A percentile compares a stretch with the other conserved stretches of the same genome.
Evolutionary conservation across 768 basidiomycete genomes (phyloP).

Genomic region (Candolleomyces aberdarensis): DNA sequence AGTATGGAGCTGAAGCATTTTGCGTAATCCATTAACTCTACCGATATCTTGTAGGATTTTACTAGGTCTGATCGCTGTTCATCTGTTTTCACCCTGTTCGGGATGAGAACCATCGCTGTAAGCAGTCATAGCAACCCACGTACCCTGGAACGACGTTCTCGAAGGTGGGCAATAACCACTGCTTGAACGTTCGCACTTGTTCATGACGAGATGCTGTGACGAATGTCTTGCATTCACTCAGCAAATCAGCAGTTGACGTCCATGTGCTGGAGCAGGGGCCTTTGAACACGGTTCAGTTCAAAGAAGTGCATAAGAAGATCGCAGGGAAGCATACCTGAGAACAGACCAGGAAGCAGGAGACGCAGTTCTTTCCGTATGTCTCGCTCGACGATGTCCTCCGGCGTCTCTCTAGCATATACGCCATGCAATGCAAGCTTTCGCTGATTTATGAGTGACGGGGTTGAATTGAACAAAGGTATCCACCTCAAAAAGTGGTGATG

Average conservation of each 20-base stretch:
- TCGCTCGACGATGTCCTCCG: slow-evolving; percentile 67
- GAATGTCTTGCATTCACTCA: slow-evolving; percentile 42
- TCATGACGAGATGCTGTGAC: slow-evolving; percentile 65
- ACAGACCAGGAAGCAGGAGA: slow-evolving; percentile 59
- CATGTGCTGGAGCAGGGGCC: slow-evolving; percentile 12
- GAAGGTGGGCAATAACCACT: slow-evolving; percentile 75
- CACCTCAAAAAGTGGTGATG: slow-evolving; percentile 69
- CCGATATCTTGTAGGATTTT: slow-evolving; percentile 52
- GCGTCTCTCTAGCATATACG: slow-evolving; percentile 61
- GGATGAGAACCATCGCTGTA: neutral
- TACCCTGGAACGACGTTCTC: slow-evolving; percentile 53
- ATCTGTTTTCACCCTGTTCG: slow-evolving; percentile 19
- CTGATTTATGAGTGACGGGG: slow-evolving; percentile 60
- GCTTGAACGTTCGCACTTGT: slow-evolving; percentile 64
- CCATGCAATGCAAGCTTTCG: slow-evolving; percentile 71
- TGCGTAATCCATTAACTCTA: slow-evolving; percentile 57
- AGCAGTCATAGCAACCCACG: slow-evolving; percentile 9
- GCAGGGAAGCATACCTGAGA: slow-evolving; percentile 44
- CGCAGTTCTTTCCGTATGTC: slow-evolving; percentile 72
- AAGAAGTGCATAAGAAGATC: neutral
- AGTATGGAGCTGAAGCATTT: slow-evolving; percentile 68
- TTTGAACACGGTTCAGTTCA: neutral
- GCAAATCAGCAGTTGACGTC: slow-evolving; percentile 36
- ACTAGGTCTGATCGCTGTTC: slow-evolving; percentile 36
- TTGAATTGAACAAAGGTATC: slow-evolving; percentile 65